A percentile compares a stretch with the other conserved stretches of the same genome.
Evolutionary conservation across 2,329 filamentous ascomycete genomes (phyloP).

Genomic region (Exophiala sp.): DNA sequence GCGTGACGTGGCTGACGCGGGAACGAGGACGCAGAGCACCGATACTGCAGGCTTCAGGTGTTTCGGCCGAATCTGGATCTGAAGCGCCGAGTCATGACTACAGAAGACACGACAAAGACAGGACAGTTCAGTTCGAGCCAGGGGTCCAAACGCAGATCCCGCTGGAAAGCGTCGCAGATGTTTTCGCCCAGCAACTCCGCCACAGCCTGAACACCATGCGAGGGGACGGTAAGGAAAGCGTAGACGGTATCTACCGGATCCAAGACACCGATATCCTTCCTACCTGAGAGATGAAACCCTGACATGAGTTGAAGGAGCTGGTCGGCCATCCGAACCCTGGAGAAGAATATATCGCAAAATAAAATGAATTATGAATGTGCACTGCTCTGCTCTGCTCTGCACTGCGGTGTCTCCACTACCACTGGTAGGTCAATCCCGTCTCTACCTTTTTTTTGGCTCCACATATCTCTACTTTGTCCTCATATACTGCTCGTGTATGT

Average conservation of each 20-base stretch:
- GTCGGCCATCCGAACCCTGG: no score
- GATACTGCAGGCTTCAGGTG: neutral
- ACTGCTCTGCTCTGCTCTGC: no score
- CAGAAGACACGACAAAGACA: neutral
- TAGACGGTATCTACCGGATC: slow-evolving; percentile 38
- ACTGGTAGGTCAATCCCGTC: no score
- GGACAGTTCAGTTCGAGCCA: neutral
- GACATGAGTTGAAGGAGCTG: neutral
- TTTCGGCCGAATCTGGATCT: slow-evolving; percentile 8
- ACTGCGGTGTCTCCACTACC: no score
- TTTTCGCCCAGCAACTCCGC: slow-evolving; percentile 32
- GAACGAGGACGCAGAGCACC: slow-evolving; percentile 35
- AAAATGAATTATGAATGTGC: no score
- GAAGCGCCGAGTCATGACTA: no score
- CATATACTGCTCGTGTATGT: no score
- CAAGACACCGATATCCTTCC: slow-evolving; percentile 32
- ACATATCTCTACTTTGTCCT: no score
- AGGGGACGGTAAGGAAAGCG: slow-evolving; percentile 11
- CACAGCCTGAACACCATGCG: slow-evolving; percentile 34
- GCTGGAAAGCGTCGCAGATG: slow-evolving; percentile 35
- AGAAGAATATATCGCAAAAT: no score
- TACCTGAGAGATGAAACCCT: neutral
- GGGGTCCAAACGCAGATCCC: neutral
- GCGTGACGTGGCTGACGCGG: slow-evolving; percentile 65
- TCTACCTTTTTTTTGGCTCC: no score